A percentile compares a stretch with the other conserved stretches of the same genome.
phyloP scores from a whole-genome alignment of 352 stramenopile species.

The Saprolegnia diclina region DNA sequence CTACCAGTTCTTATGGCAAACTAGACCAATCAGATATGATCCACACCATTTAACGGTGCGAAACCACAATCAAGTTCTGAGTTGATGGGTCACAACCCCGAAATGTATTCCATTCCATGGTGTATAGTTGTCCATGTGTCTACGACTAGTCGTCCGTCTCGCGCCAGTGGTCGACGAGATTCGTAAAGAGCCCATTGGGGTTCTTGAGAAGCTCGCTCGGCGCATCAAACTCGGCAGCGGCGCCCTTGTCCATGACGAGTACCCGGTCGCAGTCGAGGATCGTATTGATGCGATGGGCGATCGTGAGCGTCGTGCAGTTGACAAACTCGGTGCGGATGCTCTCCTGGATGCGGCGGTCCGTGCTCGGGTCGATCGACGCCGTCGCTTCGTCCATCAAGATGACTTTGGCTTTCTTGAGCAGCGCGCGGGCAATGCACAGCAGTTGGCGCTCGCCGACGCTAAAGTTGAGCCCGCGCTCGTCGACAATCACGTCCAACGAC shows the following conservation, averaged over 20 bases:
- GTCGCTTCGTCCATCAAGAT: slow-evolving; percentile 99
- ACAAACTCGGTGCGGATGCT: slow-evolving; percentile 86
- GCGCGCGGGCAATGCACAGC: slow-evolving; percentile 91
- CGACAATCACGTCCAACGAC: slow-evolving; percentile 81
- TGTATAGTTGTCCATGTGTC: no score
- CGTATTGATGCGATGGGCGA: slow-evolving; percentile 91
- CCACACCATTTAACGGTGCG: no score
- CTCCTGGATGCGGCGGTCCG: slow-evolving; percentile 55
- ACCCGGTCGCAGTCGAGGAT: slow-evolving; percentile 90
- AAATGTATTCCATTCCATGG: no score
- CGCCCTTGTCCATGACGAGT: slow-evolving; percentile 84
- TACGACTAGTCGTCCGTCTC: slow-evolving; percentile 33
- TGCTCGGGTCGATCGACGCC: slow-evolving; percentile 77
- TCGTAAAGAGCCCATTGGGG: slow-evolving; percentile 66
- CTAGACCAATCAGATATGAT: no score
- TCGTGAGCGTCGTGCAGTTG: slow-evolving; percentile 87
- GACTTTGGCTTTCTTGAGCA: slow-evolving; percentile 89
- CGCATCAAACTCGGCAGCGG: slow-evolving; percentile 87
- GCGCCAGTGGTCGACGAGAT: slow-evolving; percentile 70
- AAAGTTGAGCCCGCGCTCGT: slow-evolving; percentile 94
- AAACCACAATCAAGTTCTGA: no score
- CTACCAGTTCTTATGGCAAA: no score
- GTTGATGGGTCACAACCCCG: no score
- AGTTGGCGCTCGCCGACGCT: slow-evolving; percentile 94
- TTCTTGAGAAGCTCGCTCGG: slow-evolving; percentile 69